Conservation (phyloP, 169 alveolate genomes). For the Cryptosporidium viatorum region DNA sequence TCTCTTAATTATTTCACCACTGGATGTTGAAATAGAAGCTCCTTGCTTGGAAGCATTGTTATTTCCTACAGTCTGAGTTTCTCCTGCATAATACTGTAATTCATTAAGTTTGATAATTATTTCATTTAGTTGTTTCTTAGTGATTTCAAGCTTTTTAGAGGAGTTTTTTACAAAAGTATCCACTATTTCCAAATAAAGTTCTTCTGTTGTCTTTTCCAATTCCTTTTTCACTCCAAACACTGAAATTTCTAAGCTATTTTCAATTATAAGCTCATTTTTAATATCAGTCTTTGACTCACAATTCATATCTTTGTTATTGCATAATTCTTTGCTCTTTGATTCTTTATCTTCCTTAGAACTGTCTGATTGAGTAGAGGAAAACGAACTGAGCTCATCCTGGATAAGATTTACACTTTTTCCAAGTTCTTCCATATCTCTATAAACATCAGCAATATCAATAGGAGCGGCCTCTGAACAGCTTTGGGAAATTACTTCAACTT, state of each 20-base stretch:
- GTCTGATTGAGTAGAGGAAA: not conserved
- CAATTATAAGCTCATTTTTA: not conserved
- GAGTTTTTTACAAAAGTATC: conserved; percentile 62
- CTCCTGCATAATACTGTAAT: conserved; percentile 63
- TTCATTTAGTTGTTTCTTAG: conserved; percentile 48
- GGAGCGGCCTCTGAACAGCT: conserved; percentile 73
- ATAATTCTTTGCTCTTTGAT: not conserved
- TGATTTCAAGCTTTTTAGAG: conserved; percentile 43
- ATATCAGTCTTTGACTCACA: not conserved
- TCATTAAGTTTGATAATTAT: conserved; percentile 32
- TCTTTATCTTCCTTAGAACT: not conserved
- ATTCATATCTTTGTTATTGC: not conserved
- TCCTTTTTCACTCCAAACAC: conserved; percentile 38
- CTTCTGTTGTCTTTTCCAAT: conserved; percentile 39
- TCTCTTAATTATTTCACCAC: conserved; percentile 57
- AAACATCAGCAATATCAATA: conserved; percentile 59
- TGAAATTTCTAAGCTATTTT: conserved; percentile 34
- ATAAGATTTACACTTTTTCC: conserved; percentile 39
- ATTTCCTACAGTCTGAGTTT: conserved; percentile 17
- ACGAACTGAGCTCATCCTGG: conserved; percentile 22
- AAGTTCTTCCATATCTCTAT: conserved; percentile 65
- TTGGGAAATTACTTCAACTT: conserved; percentile 51
- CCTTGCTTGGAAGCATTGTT: not conserved
- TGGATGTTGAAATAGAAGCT: not conserved
- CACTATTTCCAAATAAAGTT: conserved; percentile 60